phyloP scores from a whole-genome alignment of 441 rosid species.

The Bocquillonia castaneifolia region DNA sequence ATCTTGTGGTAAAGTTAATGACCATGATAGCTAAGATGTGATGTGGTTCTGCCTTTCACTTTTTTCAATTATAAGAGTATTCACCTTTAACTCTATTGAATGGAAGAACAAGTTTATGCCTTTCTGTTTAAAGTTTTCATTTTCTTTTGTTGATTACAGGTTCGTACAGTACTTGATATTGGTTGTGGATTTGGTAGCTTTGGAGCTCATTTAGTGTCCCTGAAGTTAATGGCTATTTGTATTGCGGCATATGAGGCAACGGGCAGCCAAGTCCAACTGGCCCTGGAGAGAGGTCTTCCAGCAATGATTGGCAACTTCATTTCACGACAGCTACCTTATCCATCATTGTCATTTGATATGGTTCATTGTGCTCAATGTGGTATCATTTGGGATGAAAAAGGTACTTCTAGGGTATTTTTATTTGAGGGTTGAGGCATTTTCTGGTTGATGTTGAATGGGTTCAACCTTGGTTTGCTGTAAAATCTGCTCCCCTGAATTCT shows the following conservation, averaged over 20 bases:
- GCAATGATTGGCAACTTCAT: conserved; percentile 87
- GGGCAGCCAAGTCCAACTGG: conserved; percentile 95
- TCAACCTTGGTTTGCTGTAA: not conserved
- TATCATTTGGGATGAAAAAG: conserved; percentile 80
- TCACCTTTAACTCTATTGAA: conserved; percentile 1
- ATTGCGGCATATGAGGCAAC: conserved; percentile 85
- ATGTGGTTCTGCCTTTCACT: not conserved
- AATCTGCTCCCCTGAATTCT: too few species aligned
- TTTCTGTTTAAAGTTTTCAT: conserved; percentile 2
- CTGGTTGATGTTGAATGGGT: not conserved
- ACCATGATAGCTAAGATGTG: not conserved
- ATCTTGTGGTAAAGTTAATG: not conserved
- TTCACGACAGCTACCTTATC: conserved; percentile 82
- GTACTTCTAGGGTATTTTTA: conserved; percentile 31
- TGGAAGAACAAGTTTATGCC: not conserved
- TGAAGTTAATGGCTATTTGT: conserved; percentile 80
- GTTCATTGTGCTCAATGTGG: conserved; percentile 97
- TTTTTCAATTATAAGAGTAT: too few species aligned
- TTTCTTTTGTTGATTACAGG: conserved; percentile 39
- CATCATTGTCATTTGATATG: conserved; percentile 84
- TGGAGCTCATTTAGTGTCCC: conserved; percentile 85
- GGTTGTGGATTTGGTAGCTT: conserved; percentile 99
- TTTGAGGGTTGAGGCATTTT: too few species aligned
- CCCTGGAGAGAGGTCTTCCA: conserved; percentile 97
- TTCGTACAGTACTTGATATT: conserved; percentile 70